phyloP scores from a whole-genome alignment of 495 filamentous ascomycete species.

The Thermochaetoides thermophila region DNA sequence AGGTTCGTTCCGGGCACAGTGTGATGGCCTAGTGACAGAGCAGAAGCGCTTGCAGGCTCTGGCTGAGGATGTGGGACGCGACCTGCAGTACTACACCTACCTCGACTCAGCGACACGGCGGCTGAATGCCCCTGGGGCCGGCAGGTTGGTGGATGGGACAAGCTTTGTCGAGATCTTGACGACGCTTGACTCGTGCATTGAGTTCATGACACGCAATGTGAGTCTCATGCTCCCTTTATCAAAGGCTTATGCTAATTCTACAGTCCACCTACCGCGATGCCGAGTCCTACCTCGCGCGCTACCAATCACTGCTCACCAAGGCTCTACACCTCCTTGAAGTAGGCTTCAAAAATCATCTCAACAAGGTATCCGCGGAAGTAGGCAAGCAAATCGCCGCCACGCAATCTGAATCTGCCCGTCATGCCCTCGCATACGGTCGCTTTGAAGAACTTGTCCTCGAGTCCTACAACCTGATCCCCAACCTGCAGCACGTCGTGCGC shows the following conservation, averaged over 20 bases:
- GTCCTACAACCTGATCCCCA: constrained; percentile 29
- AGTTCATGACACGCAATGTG: constrained; percentile 75
- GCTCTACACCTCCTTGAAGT: constrained; percentile 39
- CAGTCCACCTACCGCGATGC: constrained; percentile 75
- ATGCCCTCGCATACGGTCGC: constrained; percentile 36
- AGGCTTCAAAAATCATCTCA: constrained; percentile 30
- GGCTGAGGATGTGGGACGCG: constrained; percentile 67
- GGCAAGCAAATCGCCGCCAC: constrained; percentile 29
- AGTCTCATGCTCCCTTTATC: constrained; percentile 15
- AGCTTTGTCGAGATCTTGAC: constrained; percentile 74
- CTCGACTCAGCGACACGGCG: constrained; percentile 78
- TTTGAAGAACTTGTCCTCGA: constrained; percentile 34
- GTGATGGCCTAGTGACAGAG: constrained; percentile 67
- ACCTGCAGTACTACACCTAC: constrained; percentile 81
- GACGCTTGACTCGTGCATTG: constrained; percentile 75
- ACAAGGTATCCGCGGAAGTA: constrained; percentile 31
- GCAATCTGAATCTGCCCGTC: constrained; percentile 33
- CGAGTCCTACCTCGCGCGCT: constrained; percentile 75
- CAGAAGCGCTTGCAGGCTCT: constrained; percentile 61
- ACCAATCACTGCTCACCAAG: constrained; percentile 60
- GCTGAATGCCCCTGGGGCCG: constrained; percentile 82
- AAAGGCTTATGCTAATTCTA: constrained; percentile 9
- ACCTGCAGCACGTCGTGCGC: constrained; percentile 28
- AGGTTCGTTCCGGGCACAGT: constrained; percentile 77
- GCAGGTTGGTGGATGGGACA: constrained; percentile 62